Evolutionary conservation across 176 grass and related monocot genomes (phyloP), one percentile per base, ranked within the genome.

Genomic region (Guadua angustifolia): DNA sequence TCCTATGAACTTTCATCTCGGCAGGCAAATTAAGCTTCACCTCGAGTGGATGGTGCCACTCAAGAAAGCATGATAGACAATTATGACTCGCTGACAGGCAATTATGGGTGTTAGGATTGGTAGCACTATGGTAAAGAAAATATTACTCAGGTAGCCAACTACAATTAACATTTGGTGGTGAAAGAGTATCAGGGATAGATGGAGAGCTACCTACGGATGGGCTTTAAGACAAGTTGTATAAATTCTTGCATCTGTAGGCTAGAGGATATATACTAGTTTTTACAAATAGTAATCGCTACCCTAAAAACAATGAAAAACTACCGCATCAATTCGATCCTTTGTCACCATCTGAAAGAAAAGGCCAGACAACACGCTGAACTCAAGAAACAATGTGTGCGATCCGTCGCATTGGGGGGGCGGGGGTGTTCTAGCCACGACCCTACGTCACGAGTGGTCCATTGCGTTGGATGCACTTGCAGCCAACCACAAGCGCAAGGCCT

Each of bases 381-480:
- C 57, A 25, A 59, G 57, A 32, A 46, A 47, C 42, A 46, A 26
- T 4, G 4, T 5, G 36, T n/a, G 29, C 40, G 22, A 72, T 24
- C 24, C 47, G 18, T 46, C 50, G 26, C 69, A 67, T 55, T 51
- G 38, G 60, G 47, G 5, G n/a, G 43, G 71, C 7, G 5, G 21
- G 55, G 71, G 18, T 51, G 66, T 64, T 36, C 29, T 15, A 75
- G 52, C 35, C 59, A 88, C 57, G 36, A 52, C 3, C 25, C n/a
- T 32, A 24, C 38, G 33, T 79, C 86, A 74, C 67, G 71, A 64
- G 87, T 85, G 69, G 82, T 75, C 87, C 77, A 39, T 75, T 59
- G 72, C 73, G 55, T 53, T 63, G 79, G 65, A 65, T 52, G 56
- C 75, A 86, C 53, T 71, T 40, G 55, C 44, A 53, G 14, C 82